Percentiles rank a stretch among this genome's conserved stretches.
These are phyloP conservation scores for Calocera cornea DNA, from an alignment of 768 basidiomycete genomes.

Conservation along the genomic window DNA sequence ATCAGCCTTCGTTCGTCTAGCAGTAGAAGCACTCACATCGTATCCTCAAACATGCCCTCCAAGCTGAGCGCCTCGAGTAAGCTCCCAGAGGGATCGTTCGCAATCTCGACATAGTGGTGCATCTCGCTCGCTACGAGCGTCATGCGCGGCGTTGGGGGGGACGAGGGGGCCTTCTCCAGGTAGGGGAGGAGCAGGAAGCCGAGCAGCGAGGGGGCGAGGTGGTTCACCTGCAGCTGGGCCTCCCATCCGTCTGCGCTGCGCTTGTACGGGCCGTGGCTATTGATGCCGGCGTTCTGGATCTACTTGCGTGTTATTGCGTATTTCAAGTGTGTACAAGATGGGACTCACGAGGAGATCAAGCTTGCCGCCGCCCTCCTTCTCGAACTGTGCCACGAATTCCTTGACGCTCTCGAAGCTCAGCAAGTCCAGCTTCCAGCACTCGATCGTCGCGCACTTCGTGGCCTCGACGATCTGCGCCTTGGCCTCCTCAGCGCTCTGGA, in stretches of 20 bases:
- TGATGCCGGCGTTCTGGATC: constrained; percentile 30
- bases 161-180: constrained; percentile 27
- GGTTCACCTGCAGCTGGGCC: constrained; percentile 35
- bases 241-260: constrained; percentile 37
- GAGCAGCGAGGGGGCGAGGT: constrained; percentile 31
- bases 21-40: background rate
- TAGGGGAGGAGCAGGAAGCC: constrained; percentile 32
- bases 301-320: background rate
- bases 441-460: background rate
- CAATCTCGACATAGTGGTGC: constrained; percentile 23
- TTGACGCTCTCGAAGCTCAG: constrained; percentile 3
- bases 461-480: background rate
- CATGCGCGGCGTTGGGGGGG: constrained; percentile 24
- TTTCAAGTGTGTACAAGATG: background rate
- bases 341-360: constrained; percentile 31
- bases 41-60: background rate
- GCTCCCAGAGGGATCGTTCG: constrained; percentile 13
- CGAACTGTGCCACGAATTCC: constrained; percentile 8
- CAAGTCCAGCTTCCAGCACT: constrained; percentile 10
- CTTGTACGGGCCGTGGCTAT: constrained; percentile 9
- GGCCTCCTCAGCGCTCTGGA: background rate
- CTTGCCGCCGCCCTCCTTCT: constrained; percentile 13
- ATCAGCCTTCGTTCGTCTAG: background rate
- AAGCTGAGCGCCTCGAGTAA: constrained; percentile 22
- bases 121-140: constrained; percentile 34